Evolutionary conservation across 176 grass and related monocot genomes (phyloP), one percentile per base, ranked within the genome.

Genomic region (Rhynchospora pubera): DNA sequence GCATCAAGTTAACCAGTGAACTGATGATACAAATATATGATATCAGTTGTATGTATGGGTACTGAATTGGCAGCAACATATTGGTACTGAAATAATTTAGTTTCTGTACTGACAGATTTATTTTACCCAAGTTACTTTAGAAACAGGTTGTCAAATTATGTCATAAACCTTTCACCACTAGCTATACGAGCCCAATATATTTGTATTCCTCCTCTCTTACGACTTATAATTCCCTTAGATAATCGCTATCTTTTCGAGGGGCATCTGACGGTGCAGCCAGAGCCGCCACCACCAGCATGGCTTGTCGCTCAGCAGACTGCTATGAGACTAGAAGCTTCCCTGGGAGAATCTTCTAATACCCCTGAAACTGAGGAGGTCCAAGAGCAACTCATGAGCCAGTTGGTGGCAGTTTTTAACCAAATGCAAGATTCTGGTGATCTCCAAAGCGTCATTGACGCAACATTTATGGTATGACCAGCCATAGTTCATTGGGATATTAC

Each of bases 201-300:
- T n/a, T 83, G 34, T 10, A 45, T 76, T 39, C 34, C 65, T 21
- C 81, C 12, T 79, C 12, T 87, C 67, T 84, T 58, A 68, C 81
- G 82, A 87, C 57, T 78, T 67, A 82, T 48, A 57, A 52, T 85
- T 88, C 79, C n/a, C 26, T 65, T 85, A 95, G 96, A 95, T 81
- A 73, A 82, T 46, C 84, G 96, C 84, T 99, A 87, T 82, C 89
- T 91, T 46, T 99, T 99, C 84, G 96, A 99, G 89, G 96, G 92
- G 51, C 96, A 99, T 66, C 85, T 99, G 62, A 99, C 96, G 15
- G 89, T 99, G 75, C 90, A 93, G 60, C 87, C 83, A 77, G 96
- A 99, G 84, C 96, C 96, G 28, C 91, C 92, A 13, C 92, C 91
- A 68, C 96, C 96, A 73, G 84, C 92, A 69, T 99, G 92, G 96